Evolutionary conservation across 1,284 basidiomycete genomes (phyloP).

Genomic region (Phenoliferia sp.): DNA sequence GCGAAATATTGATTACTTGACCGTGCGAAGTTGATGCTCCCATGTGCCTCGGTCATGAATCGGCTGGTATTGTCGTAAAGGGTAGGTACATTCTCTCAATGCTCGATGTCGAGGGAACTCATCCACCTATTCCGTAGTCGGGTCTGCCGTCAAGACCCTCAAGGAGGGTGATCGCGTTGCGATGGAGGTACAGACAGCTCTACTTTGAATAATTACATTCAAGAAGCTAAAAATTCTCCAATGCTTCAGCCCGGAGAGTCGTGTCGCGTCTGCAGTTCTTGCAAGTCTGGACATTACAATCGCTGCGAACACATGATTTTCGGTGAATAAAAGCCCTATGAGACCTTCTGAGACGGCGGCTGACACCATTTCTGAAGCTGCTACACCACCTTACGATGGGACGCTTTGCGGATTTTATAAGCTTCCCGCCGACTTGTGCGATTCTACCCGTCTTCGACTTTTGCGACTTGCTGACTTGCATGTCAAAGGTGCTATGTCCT

Average conservation of each 20-base stretch:
- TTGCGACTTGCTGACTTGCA: conserved; percentile 67
- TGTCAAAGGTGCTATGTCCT: conserved; percentile 80
- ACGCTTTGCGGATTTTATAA: conserved; percentile 65
- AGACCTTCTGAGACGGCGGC: background rate
- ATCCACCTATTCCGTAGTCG: conserved; percentile 51
- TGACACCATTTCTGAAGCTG: conserved; percentile 37
- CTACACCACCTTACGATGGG: conserved; percentile 84
- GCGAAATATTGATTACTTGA: too few relatives aligned
- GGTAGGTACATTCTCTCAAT: conserved; percentile 33
- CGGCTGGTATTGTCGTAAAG: conserved; percentile 51
- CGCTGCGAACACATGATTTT: conserved; percentile 74
- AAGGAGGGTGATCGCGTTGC: conserved; percentile 82
- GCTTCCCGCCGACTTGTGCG: conserved; percentile 33
- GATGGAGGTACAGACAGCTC: conserved; percentile 48
- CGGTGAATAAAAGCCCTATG: conserved; percentile 44
- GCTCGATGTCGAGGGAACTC: background rate
- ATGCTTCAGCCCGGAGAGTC: conserved; percentile 50
- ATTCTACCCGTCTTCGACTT: background rate
- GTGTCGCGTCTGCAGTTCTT: conserved; percentile 50
- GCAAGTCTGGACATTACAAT: conserved; percentile 53
- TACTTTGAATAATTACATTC: too few relatives aligned
- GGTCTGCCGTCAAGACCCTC: conserved; percentile 62
- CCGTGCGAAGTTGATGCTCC: conserved; percentile 32
- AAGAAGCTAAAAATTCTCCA: background rate
- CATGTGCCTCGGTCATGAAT: conserved; percentile 56